phyloP scores from a whole-genome alignment of 257 asterid genomes.

The Vinca minor region DNA sequence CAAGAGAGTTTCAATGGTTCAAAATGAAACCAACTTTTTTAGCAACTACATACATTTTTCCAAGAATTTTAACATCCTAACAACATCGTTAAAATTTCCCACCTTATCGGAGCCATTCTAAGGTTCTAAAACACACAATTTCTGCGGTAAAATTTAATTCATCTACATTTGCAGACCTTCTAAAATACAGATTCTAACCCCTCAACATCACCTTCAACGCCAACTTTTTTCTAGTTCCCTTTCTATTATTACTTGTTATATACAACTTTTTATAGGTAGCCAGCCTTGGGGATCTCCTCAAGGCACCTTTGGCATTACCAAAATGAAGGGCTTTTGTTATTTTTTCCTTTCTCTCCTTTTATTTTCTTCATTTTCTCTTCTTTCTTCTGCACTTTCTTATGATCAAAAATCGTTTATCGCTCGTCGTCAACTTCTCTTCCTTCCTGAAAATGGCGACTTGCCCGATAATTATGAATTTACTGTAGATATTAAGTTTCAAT shows the following conservation, averaged over 20 bases:
- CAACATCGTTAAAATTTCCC: no score
- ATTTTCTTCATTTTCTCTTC: neutral
- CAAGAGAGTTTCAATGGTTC: no score
- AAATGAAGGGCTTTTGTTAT: slow-evolving; percentile 16
- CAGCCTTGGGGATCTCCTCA: slow-evolving; percentile 9
- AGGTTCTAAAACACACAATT: neutral
- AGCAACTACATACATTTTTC: no score
- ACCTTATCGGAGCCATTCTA: slow-evolving; percentile 15
- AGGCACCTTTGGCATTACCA: slow-evolving; percentile 22
- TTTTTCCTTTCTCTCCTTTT: slow-evolving; percentile 2
- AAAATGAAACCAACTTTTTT: no score
- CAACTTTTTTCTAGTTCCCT: no score
- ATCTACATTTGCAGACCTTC: neutral
- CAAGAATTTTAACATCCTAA: no score
- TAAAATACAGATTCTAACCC: no score
- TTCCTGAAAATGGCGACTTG: slow-evolving; percentile 18
- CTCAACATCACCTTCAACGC: neutral
- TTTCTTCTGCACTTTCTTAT: slow-evolving; percentile 17
- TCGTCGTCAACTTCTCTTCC: slow-evolving; percentile 17
- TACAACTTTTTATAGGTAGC: no score
- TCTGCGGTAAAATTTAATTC: neutral
- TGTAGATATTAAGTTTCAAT: neutral
- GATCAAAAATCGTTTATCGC: slow-evolving; percentile 16
- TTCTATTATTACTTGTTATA: no score
- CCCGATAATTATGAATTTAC: slow-evolving; percentile 5